Conservation (phyloP, 805 yeast species). For the Candida railenensis region DNA sequence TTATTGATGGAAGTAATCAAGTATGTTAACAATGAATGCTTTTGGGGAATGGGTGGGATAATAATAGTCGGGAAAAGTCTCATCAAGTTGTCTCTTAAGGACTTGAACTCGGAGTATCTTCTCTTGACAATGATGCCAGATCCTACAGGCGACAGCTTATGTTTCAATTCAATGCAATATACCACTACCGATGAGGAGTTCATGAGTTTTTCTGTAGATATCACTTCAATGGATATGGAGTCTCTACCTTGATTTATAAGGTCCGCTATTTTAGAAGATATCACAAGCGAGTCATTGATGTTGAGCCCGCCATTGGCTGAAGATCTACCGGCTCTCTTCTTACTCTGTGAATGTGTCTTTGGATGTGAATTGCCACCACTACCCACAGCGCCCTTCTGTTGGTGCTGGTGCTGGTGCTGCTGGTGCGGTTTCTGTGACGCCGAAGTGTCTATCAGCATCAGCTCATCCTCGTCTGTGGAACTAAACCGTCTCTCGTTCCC, state of each 20-base stretch:
- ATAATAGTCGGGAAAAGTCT: conserved; percentile 39
- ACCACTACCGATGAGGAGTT: conserved; percentile 37
- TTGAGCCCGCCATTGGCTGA: conserved; percentile 1
- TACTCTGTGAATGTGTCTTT: background rate
- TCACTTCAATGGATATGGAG: conserved; percentile 18
- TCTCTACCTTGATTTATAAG: conserved; percentile 27
- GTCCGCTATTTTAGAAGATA: conserved; percentile 29
- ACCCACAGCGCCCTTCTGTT: background rate
- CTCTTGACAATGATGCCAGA: conserved; percentile 36
- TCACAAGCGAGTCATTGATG: conserved; percentile 5
- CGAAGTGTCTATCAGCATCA: background rate
- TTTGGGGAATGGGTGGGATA: conserved; percentile 46
- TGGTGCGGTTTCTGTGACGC: background rate
- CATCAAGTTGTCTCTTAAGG: conserved; percentile 36
- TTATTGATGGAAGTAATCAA: conserved; percentile 39
- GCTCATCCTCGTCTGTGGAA: conserved; percentile 5
- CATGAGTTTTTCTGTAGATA: conserved; percentile 31
- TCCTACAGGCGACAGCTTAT: conserved; percentile 14
- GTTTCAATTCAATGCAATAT: conserved; percentile 30
- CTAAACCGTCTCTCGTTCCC: conserved; percentile 11
- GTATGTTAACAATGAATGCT: conserved; percentile 46
- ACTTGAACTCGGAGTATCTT: conserved; percentile 44
- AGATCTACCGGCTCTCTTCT: background rate
- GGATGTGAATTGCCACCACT: no score
- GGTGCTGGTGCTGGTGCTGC: background rate